Percentiles rank a stretch among this genome's conserved stretches.
Evolutionary conservation across 1,284 basidiomycete genomes (phyloP).

Genomic region (Rhodofomes roseus): DNA sequence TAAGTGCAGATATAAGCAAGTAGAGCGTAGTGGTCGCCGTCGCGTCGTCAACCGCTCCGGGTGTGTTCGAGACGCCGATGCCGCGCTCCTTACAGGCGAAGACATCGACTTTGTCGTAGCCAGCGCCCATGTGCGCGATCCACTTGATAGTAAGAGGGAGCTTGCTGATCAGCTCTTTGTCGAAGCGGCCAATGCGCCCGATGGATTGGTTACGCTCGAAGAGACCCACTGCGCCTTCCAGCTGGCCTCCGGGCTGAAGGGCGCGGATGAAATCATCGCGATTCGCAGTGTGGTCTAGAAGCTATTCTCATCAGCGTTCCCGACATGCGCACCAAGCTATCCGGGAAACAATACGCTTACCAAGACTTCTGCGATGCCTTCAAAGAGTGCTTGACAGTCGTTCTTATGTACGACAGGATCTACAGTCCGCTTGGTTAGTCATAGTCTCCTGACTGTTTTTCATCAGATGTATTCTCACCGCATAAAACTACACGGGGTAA

Average conservation of each 20-base stretch:
- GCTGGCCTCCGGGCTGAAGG: constrained; percentile 67
- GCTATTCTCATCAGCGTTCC: not conserved
- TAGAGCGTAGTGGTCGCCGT: constrained; percentile 89
- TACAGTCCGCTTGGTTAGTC: not conserved
- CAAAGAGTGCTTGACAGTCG: constrained; percentile 64
- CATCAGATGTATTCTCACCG: not conserved
- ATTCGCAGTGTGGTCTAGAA: constrained; percentile 54
- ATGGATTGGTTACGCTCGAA: constrained; percentile 74
- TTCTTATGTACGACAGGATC: not conserved
- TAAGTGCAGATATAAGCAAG: constrained; percentile 80
- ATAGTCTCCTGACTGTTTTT: not conserved
- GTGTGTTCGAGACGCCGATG: constrained; percentile 88
- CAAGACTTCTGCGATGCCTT: constrained; percentile 68
- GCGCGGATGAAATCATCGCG: constrained; percentile 71
- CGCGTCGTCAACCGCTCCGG: constrained; percentile 87
- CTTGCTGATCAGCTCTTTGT: constrained; percentile 70
- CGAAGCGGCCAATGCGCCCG: constrained; percentile 70
- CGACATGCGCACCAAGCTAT: not conserved
- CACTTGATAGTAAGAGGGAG: constrained; percentile 72
- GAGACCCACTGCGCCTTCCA: constrained; percentile 71
- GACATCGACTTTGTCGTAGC: constrained; percentile 86
- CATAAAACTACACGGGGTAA: not conserved
- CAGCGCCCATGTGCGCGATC: constrained; percentile 90
- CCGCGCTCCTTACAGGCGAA: constrained; percentile 69
- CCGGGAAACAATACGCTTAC: constrained; percentile 46